Percentiles rank a stretch among this genome's conserved stretches.
phyloP scores from a whole-genome alignment of 2,329 filamentous ascomycete genomes.

The Aspergillus spinulosporus region DNA sequence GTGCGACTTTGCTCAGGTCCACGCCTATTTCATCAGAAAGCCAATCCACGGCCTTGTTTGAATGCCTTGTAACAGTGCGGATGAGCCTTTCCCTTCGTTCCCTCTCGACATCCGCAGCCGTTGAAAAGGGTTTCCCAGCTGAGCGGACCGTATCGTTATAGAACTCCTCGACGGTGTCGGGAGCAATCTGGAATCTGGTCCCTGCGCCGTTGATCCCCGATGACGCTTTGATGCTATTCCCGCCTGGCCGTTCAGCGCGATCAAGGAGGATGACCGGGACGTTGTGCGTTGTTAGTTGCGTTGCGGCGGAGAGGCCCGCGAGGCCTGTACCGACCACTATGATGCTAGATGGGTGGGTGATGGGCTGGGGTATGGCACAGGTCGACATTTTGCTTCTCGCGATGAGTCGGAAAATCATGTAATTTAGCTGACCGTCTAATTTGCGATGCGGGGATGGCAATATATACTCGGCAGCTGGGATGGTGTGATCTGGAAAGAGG shows the following conservation, averaged over 20 bases:
- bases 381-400: slow-evolving; percentile 4
- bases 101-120: slow-evolving; percentile 32
- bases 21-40: slow-evolving; percentile 58
- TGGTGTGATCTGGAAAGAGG: too few species aligned
- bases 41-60: slow-evolving; percentile 56
- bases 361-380: background rate
- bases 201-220: slow-evolving; percentile 66
- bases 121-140: slow-evolving; percentile 46
- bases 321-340: slow-evolving; percentile 68
- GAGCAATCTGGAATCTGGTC: slow-evolving; percentile 58
- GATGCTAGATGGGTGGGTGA: slow-evolving; percentile 32
- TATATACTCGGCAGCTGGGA: too few species aligned
- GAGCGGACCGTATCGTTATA: slow-evolving; percentile 59
- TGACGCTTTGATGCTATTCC: slow-evolving; percentile 67
- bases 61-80: slow-evolving; percentile 49
- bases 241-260: slow-evolving; percentile 59
- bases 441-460: too few species aligned
- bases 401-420: too few species aligned
- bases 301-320: slow-evolving; percentile 61
- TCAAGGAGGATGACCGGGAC: slow-evolving; percentile 61
- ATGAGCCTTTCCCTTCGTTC: slow-evolving; percentile 49
- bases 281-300: slow-evolving; percentile 55
- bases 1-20: slow-evolving; percentile 59
- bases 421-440: too few species aligned
- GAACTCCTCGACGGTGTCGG: slow-evolving; percentile 41